Evolutionary conservation across 2,329 filamentous ascomycete species (phyloP).

Genomic region (Calonectria naviculata): DNA sequence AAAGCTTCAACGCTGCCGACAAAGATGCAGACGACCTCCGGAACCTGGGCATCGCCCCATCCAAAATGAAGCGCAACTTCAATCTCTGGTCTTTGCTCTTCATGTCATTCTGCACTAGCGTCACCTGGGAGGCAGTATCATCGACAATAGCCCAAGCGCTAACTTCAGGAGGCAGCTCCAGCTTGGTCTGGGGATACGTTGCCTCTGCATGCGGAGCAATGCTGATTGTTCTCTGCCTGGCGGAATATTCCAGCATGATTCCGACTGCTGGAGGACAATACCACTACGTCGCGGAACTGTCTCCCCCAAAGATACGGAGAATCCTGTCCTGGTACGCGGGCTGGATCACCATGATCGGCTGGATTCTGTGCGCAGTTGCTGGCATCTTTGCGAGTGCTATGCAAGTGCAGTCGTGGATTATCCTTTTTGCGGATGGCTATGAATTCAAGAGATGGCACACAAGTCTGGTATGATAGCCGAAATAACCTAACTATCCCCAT

Average conservation of each 20-base stretch:
- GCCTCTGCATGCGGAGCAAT: neutral
- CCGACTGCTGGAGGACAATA: conserved; percentile 14
- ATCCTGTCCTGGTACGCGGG: conserved; percentile 9
- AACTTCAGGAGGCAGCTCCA: conserved; percentile 15
- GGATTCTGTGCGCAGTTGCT: neutral
- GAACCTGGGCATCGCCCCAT: conserved; percentile 13
- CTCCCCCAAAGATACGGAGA: neutral
- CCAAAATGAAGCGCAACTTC: conserved; percentile 21
- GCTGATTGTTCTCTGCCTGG: neutral
- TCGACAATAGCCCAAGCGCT: conserved; percentile 8
- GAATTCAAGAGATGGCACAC: conserved; percentile 11
- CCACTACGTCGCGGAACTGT: conserved; percentile 5
- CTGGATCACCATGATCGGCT: conserved; percentile 11
- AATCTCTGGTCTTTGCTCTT: conserved; percentile 19
- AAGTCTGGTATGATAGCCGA: neutral
- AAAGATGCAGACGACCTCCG: conserved; percentile 1
- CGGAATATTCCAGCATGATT: conserved; percentile 1
- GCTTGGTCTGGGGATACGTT: conserved; percentile 19
- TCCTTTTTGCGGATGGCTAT: neutral
- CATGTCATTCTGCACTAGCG: conserved; percentile 23
- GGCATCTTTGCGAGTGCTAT: conserved; percentile 12
- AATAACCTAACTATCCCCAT: too few species aligned
- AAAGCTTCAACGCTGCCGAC: neutral
- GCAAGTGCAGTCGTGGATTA: conserved; percentile 6
- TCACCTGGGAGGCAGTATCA: conserved; percentile 19